Conservation (phyloP, 331 rosid genomes). For the Cucumis variabilis region DNA sequence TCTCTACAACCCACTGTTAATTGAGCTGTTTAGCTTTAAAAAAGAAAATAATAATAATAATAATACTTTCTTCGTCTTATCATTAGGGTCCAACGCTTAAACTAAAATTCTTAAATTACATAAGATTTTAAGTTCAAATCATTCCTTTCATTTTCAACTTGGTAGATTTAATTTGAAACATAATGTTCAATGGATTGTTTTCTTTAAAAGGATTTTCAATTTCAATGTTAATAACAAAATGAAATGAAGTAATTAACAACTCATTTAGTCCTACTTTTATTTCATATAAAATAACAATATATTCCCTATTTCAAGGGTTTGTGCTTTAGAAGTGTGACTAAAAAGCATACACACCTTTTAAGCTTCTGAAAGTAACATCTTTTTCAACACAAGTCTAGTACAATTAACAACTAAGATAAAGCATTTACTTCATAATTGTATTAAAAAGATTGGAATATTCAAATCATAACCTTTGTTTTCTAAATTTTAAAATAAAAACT, state of each 20-base stretch:
- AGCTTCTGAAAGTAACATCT: not conserved
- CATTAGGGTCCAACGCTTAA: no score
- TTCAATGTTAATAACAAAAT: not conserved
- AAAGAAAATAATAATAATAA: not conserved
- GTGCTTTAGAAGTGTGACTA: not conserved
- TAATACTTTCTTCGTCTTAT: not conserved
- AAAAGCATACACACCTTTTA: no score
- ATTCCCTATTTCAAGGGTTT: not conserved
- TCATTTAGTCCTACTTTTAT: no score
- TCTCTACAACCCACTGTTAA: conserved; percentile 7
- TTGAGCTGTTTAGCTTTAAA: not conserved
- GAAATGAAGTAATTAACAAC: no score
- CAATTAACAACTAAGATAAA: not conserved
- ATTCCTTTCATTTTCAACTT: no score
- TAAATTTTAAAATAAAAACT: no score
- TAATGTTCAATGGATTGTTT: no score
- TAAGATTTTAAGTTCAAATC: no score
- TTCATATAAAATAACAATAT: no score
- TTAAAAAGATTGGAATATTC: not conserved
- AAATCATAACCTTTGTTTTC: not conserved
- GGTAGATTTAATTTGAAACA: not conserved
- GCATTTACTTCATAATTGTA: no score
- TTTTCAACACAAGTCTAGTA: not conserved
- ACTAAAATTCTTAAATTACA: no score
- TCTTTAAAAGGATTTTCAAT: no score